Base-by-base conservation (phyloP, 2,329 filamentous ascomycete genomes). In the Bipolaris cookei region DNA sequence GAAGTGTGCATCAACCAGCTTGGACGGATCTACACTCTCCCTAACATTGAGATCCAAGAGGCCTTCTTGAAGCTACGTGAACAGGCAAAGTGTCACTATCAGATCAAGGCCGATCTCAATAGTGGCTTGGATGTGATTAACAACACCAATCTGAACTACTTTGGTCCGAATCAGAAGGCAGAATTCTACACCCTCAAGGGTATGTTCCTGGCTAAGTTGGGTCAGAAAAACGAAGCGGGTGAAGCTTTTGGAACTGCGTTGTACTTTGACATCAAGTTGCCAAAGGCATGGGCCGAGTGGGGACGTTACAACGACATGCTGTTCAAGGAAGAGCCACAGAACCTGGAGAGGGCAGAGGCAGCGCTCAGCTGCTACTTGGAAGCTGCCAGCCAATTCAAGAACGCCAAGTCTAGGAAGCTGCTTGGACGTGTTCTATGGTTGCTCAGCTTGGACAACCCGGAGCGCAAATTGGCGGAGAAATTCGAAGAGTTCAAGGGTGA, bases 131-230 rank as follows among this genome's bases (percentile, higher is more conserved):
- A 99, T 72, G 95, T 99, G 2, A 99, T 99, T 76, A 99, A 99
- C 78, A 99, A 99, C 68, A 99, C 95, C 34, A 99, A 99, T 69
- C 86, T 99, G 55, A 97, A 96, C 76, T 99, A 99, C 81, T 99
- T 99, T 77, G 96, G 92, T 60, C 86, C 90, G 3, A 90, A 93
- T 70, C 95, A 99, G 76, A 99, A 99, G 79, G 95, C 95, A 7
- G 95, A 99, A 76, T 99, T 99, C 79, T 99, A 97, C 81, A 99
- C 95, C 0, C 85, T 99, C 51, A 99, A 99, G 83, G 95, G 95
- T 60, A 99, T 99, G 95, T 99, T 99, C 82, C 81, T 98, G 42
- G 95, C 96, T 74, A 97, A 97, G 76, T 84, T 99, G 8, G 88
- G 88, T 54, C 90, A 97, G 68, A 92, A 92, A 73, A 89, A 90